These are phyloP conservation scores for grape (Vitis vinifera) DNA, from an alignment of 164 flowering plant genomes.

Conservation along the genomic window DNA sequence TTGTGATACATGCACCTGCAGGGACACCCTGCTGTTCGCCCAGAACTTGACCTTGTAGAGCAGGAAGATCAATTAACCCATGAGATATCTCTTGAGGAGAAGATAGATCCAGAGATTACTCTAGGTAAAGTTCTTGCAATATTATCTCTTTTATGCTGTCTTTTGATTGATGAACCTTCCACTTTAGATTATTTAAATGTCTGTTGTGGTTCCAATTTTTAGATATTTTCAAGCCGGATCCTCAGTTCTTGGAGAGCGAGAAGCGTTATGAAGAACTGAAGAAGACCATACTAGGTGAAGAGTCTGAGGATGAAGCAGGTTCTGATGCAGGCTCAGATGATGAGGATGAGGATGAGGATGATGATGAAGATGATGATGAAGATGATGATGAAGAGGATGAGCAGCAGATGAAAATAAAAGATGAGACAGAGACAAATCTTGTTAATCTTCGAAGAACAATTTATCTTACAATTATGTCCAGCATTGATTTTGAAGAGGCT, in stretches of 20 bases:
- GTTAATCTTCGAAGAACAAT: constrained; percentile 89
- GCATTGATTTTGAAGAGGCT: constrained; percentile 99
- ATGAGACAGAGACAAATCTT: constrained; percentile 95
- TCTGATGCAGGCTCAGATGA: constrained; percentile 53
- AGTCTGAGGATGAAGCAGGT: constrained; percentile 65
- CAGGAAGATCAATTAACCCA: constrained; percentile 88
- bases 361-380: constrained; percentile 55
- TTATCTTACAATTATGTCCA: constrained; percentile 95
- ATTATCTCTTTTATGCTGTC: constrained; percentile 4
- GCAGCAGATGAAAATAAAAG: constrained; percentile 68
- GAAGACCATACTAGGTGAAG: constrained; percentile 67
- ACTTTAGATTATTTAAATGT: not conserved
- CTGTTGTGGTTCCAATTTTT: constrained; percentile 16
- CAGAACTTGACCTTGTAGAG: constrained; percentile 93
- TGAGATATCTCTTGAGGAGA: constrained; percentile 80
- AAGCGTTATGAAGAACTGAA: constrained; percentile 66
- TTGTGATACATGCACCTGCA: constrained; percentile 22
- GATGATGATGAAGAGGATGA: constrained; percentile 59
- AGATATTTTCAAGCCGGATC: constrained; percentile 85
- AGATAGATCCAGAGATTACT: constrained; percentile 69
- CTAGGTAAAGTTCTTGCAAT: constrained; percentile 53
- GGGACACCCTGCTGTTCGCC: constrained; percentile 92
- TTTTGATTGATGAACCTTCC: not conserved
- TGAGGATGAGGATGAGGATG: constrained; percentile 40
- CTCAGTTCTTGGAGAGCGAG: constrained; percentile 65